Evolutionary conservation across 75 land plant species (phyloP), one percentile per base, ranked within the genome.

Genomic region (Picea glauca): DNA sequence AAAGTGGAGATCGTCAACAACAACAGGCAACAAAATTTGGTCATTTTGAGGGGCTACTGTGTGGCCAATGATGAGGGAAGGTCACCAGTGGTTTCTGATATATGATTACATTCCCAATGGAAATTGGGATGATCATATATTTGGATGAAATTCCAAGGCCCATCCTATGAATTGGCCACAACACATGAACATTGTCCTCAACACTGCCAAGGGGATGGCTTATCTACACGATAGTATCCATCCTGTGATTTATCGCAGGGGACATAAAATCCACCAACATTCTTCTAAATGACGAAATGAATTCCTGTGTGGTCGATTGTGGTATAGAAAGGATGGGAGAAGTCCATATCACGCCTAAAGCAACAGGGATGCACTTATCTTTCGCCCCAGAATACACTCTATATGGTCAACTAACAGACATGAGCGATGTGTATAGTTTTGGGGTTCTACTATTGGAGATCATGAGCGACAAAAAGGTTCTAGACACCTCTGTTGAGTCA

Each of bases 71-170:
- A 76, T 2, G 26, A 64, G 67, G 30, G 78, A 78, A 58, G 85
- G 84, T 1, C 81, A 86, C 20, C 83, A 90, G 80, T 79, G 89
- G 72, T 89, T 85, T 79, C 86, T 93, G 43, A 86, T 94, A 32
- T 92, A 86, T 80, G 96, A 94, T 57, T 91, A 81, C 85, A 90
- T 93, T 90, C 87, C 88, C 3, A 89, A 91, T 75, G 96, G 96
- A 13, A 89, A 81, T 75, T 75, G 91, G 57, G 84, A 91, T 31
- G 89, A 91, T 31, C 87, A 89, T 75, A 80, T 93, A 59, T 93
- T 87, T 63, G 40, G 72, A 0, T 5, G 60, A 26, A 74, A 77
- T 12, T 13, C 14, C 12, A 38, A 26, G 0, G 79, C 26, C 59
- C 60, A 8, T 1, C 58, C 70, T 32, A 76, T 93, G 81, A 82